These are phyloP conservation scores for Backusella morwellensis DNA, from an alignment of 192 early-diverging fungal species.

Conservation along the genomic window DNA sequence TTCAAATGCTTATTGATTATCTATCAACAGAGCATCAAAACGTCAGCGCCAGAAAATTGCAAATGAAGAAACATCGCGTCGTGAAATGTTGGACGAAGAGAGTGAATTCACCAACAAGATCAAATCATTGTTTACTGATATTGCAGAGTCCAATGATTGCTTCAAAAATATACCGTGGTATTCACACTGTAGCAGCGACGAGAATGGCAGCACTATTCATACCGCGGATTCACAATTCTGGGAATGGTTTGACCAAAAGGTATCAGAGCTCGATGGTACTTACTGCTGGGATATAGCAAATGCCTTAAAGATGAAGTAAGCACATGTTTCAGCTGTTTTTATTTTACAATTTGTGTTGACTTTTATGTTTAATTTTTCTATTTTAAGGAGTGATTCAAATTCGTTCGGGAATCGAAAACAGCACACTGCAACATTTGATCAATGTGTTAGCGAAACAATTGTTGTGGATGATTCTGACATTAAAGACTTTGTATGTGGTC, in stretches of 20 bases:
- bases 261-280: conserved; percentile 23
- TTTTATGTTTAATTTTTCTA: not conserved
- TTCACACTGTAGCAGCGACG: not conserved
- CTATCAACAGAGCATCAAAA: conserved; percentile 31
- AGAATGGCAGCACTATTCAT: not conserved
- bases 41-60: conserved; percentile 32
- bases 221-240: conserved; percentile 1
- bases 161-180: not conserved
- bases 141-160: not conserved
- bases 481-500: conserved; percentile 12
- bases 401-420: not conserved
- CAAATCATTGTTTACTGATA: conserved; percentile 6
- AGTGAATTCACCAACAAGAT: conserved; percentile 15
- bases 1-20: not conserved
- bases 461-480: not conserved
- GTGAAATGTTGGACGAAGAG: conserved; percentile 32
- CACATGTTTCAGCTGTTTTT: not conserved
- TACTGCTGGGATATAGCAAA: conserved; percentile 22
- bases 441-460: not conserved
- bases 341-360: not conserved
- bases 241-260: conserved; percentile 29
- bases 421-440: not conserved
- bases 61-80: conserved; percentile 24
- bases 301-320: not conserved
- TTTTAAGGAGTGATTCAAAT: conserved; percentile 3